Evolutionary conservation across 2,329 filamentous ascomycete species (phyloP).

Genomic region (Chaetothyriales sp.): DNA sequence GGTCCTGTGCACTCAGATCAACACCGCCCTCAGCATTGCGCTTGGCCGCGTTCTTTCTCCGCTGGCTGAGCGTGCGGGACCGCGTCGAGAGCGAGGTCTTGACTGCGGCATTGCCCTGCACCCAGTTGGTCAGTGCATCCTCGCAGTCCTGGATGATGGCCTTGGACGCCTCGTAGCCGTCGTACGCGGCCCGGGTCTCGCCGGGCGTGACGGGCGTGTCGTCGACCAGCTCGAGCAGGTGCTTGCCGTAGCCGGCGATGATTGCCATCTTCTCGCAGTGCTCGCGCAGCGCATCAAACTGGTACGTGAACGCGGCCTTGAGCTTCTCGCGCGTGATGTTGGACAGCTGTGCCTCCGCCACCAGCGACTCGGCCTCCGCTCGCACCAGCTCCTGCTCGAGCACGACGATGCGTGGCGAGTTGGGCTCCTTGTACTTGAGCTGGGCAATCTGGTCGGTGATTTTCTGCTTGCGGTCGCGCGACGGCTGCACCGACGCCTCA

Average conservation of each 20-base stretch:
- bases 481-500: conserved; percentile 94
- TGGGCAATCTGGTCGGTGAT: conserved; percentile 98
- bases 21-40: conserved; percentile 54
- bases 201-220: conserved; percentile 94
- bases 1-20: conserved; percentile 73
- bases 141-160: conserved; percentile 98
- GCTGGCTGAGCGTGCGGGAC: conserved; percentile 73
- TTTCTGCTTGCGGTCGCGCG: conserved; percentile 98
- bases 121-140: conserved; percentile 94
- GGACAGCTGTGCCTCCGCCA: conserved; percentile 92
- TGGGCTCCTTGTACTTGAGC: conserved; percentile 98
- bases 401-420: conserved; percentile 92
- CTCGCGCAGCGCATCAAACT: conserved; percentile 93
- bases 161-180: conserved; percentile 96
- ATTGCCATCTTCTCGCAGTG: conserved; percentile 97
- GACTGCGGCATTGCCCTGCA: conserved; percentile 76
- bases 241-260: conserved; percentile 94
- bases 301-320: conserved; percentile 94
- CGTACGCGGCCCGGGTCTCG: conserved; percentile 89
- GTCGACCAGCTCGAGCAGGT: conserved; percentile 91
- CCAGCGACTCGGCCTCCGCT: conserved; percentile 95
- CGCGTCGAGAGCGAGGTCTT: conserved; percentile 76
- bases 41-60: conserved; percentile 56
- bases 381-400: conserved; percentile 97
- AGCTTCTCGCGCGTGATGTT: conserved; percentile 99